A percentile compares a stretch with the other conserved stretches of the same genome.
These are phyloP conservation scores for Tetrahymena thermophila DNA, from an alignment of 73 alveolate genomes.

Conservation along the genomic window DNA sequence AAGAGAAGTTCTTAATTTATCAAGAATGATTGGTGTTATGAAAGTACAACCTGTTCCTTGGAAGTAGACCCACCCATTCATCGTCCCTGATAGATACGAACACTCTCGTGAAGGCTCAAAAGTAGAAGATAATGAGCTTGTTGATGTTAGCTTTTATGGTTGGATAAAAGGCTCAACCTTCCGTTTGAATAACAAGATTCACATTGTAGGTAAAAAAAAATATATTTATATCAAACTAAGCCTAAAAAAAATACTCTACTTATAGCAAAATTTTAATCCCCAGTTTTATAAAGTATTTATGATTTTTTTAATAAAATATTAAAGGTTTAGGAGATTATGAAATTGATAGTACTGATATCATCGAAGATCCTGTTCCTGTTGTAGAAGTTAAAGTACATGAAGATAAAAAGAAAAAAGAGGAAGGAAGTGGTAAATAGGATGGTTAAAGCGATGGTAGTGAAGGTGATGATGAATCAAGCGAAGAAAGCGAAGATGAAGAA, in stretches of 20 bases:
- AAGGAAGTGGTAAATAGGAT: constrained; percentile 9
- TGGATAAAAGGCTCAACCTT: constrained; percentile 89
- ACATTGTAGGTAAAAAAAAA: constrained; percentile 40
- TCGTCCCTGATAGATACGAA: constrained; percentile 79
- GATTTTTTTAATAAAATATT: constrained; percentile 49
- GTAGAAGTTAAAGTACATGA: not conserved
- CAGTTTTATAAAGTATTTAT: constrained; percentile 77
- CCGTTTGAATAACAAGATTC: constrained; percentile 53
- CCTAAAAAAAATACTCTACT: constrained; percentile 65
- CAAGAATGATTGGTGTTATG: constrained; percentile 78
- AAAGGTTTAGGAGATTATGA: constrained; percentile 25
- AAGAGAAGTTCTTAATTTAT: constrained; percentile 80
- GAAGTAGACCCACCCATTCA: constrained; percentile 74
- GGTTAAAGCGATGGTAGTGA: not conserved
- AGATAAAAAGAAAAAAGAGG: constrained; percentile 12
- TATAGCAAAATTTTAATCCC: constrained; percentile 47
- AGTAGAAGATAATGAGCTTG: constrained; percentile 40
- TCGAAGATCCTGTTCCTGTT: constrained; percentile 40
- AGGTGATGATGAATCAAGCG: not conserved
- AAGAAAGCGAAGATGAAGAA: not conserved
- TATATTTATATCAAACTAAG: constrained; percentile 59
- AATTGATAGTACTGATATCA: constrained; percentile 17
- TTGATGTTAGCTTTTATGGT: constrained; percentile 73
- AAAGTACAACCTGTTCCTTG: constrained; percentile 55
- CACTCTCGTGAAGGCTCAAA: constrained; percentile 41